phyloP scores from a whole-genome alignment of 2,329 filamentous ascomycete species.

The Pseudogymnoascus sp. region DNA sequence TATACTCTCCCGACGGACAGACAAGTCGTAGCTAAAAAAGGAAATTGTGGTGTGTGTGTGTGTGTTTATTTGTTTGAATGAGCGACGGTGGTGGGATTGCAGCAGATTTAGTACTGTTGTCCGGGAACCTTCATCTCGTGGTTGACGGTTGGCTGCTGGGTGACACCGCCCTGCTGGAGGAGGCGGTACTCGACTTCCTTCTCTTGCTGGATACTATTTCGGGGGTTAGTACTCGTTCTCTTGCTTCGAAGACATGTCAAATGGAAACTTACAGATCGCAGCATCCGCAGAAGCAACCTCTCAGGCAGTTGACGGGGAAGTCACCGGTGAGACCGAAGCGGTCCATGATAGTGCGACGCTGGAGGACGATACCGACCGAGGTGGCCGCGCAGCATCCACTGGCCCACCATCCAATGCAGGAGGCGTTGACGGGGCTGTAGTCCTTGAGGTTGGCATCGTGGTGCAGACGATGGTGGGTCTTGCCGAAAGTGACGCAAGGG shows the following conservation, averaged over 20 bases:
- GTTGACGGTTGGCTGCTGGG: slow-evolving; percentile 1
- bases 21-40: not conserved
- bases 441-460: slow-evolving; percentile 26
- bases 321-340: slow-evolving; percentile 23
- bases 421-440: slow-evolving; percentile 28
- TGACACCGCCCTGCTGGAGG: slow-evolving; percentile 5
- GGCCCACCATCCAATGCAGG: slow-evolving; percentile 22
- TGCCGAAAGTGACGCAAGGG: slow-evolving; percentile 31
- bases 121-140: slow-evolving; percentile 1
- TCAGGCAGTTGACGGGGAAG: slow-evolving; percentile 20
- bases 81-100: not conserved
- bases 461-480: slow-evolving; percentile 28
- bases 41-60: not conserved
- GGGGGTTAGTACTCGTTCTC: not conserved
- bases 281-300: slow-evolving; percentile 22
- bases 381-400: slow-evolving; percentile 18
- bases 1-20: not conserved
- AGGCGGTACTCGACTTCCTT: slow-evolving; percentile 17
- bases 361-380: slow-evolving; percentile 20
- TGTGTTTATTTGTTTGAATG: not conserved
- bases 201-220: slow-evolving; percentile 17
- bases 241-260: not conserved
- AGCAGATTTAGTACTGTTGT: not conserved
- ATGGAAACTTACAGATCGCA: slow-evolving; percentile 19
- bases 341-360: slow-evolving; percentile 22